phyloP scores from a whole-genome alignment of 2,329 filamentous ascomycete species.

The Zasmidium cellare region DNA sequence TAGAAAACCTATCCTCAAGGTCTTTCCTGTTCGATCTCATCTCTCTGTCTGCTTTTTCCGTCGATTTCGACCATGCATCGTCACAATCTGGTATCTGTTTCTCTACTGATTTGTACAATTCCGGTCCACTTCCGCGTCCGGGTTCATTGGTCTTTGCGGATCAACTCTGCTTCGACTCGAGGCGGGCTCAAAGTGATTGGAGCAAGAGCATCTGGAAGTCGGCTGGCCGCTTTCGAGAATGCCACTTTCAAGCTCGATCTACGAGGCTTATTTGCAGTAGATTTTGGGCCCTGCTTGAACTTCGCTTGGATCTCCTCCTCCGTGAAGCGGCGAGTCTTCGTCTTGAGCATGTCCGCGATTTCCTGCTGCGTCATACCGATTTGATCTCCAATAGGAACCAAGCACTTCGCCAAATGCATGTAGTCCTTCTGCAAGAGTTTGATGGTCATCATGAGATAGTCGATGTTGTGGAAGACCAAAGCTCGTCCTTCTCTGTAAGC shows the following conservation, averaged over 20 bases:
- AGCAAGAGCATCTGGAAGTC: not conserved
- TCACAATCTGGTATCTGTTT: not conserved
- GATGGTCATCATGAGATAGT: constrained; percentile 75
- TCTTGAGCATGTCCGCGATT: constrained; percentile 61
- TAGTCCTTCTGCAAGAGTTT: constrained; percentile 72
- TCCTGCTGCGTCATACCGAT: constrained; percentile 65
- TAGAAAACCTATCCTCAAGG: not conserved
- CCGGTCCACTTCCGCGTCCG: not conserved
- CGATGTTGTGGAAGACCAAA: constrained; percentile 77
- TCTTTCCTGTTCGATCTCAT: not conserved
- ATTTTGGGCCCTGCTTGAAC: constrained; percentile 39
- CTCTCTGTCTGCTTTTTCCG: not conserved
- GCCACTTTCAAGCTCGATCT: not conserved
- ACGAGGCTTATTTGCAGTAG: not conserved
- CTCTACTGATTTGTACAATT: not conserved
- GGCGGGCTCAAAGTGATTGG: not conserved
- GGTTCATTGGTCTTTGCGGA: not conserved
- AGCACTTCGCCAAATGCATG: constrained; percentile 63
- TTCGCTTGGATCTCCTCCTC: constrained; percentile 64
- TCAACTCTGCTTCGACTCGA: not conserved
- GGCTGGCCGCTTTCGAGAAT: not conserved
- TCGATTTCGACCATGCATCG: not conserved
- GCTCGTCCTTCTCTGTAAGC: constrained; percentile 67
- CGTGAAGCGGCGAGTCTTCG: constrained; percentile 65
- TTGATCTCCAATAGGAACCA: constrained; percentile 75